These are phyloP conservation scores for Chaetoceros muelleri DNA, from an alignment of 108 stramenopile species.

Conservation along the genomic window DNA sequence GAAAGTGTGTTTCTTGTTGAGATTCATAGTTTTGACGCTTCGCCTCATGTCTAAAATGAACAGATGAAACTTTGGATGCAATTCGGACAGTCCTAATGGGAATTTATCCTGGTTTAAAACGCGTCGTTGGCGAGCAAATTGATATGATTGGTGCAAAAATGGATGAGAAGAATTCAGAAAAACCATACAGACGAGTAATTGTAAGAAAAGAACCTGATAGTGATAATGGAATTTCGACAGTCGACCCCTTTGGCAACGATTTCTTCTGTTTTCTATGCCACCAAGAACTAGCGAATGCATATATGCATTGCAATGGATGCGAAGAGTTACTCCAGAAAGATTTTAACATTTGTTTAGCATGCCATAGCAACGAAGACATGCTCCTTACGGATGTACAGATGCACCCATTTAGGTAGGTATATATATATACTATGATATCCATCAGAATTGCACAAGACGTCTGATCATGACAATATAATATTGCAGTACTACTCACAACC, in stretches of 20 bases:
- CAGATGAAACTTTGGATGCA: conserved; percentile 1
- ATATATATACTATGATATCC: conserved; percentile 1
- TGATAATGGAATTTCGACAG: conserved; percentile 10
- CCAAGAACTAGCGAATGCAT: conserved; percentile 72
- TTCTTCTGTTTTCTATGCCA: conserved; percentile 61
- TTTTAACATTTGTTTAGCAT: conserved; percentile 71
- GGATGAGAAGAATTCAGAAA: not conserved
- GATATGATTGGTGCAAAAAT: not conserved
- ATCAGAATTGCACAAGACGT: conserved; percentile 10
- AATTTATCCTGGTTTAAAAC: not conserved
- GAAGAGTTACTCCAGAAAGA: conserved; percentile 68
- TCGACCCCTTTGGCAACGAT: conserved; percentile 46
- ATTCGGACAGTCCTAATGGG: not conserved
- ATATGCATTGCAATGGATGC: conserved; percentile 85
- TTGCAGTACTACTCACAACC: no score
- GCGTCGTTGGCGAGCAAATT: conserved; percentile 12
- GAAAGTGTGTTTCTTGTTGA: conserved; percentile 10
- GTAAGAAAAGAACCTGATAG: conserved; percentile 16
- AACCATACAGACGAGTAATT: conserved; percentile 10
- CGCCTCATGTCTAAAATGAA: conserved; percentile 25
- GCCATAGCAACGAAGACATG: conserved; percentile 38
- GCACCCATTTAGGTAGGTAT: conserved; percentile 21
- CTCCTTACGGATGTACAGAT: conserved; percentile 22
- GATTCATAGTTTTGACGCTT: conserved; percentile 21
- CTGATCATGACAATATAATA: conserved; percentile 10